Evolutionary conservation across 192 early-diverging fungal species (phyloP), one percentile per base, ranked within the genome.

Genomic region (Podila horticola): DNA sequence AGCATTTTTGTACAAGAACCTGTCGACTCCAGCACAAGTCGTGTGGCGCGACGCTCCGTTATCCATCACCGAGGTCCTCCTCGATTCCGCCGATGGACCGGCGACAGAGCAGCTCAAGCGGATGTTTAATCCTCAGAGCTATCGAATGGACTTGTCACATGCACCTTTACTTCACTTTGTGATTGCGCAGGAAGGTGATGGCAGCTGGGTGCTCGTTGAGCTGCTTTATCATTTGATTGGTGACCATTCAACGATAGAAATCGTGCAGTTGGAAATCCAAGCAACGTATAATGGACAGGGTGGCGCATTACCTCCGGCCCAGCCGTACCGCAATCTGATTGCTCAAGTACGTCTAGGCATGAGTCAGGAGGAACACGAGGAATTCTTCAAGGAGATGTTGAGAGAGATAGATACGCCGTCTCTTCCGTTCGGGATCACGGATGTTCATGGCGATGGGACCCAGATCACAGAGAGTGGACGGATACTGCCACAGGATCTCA

Each of bases 381-480:
- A n/a, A 17, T 66, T 66, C 30, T 66, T 66, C 49, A 55, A 57
- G 30, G 30, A 66, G 1, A 66, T 66, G 65, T 36, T 66, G 33
- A 17, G 2, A 0, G 50, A 55, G 2, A 20, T 66, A 0, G 50
- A 66, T 5, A 51, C 51, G 65, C 65, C 65, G 29, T 55, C 65
- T 5, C 31, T 55, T 20, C 65, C 65, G 2, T 66, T 66, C 33
- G 45, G 50, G 13, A 0, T 66, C 19, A 31, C 50, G 0, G 50
- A 31, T 5, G 65, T 66, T 17, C 38, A 8, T 33, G 31, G 55
- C 50, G 51, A 36, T 57, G 51, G 65, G 10, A 33, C 28, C 26
- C 3, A 52, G 50, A 15, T 66, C 29, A 55, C 26, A n/a, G 65
- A 66, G 31, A 30, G n/a, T 50, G 20, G 20, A 66, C 50, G 5